phyloP scores from a whole-genome alignment of 805 yeast genomes.

The Wickerhamiella musiphila region DNA sequence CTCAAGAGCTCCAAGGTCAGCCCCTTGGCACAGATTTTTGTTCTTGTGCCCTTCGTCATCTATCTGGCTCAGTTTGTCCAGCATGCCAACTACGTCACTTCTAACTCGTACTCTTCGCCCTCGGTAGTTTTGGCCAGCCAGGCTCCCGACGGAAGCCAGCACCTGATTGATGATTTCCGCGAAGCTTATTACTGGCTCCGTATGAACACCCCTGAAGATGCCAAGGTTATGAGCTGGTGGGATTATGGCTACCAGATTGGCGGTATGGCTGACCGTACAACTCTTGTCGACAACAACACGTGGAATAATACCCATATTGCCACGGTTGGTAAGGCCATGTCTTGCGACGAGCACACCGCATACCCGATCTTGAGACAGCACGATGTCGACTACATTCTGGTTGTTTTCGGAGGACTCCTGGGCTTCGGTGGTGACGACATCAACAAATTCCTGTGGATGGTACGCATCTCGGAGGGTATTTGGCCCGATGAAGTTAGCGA shows the following conservation, averaged over 20 bases:
- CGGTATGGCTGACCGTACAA: constrained; percentile 99
- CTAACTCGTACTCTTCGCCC: constrained; percentile 91
- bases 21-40: constrained; percentile 40
- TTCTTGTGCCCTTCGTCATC: constrained; percentile 47
- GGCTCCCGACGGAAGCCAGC: constrained; percentile 69
- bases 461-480: constrained; percentile 92
- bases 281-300: constrained; percentile 94
- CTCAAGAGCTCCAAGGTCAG: constrained; percentile 9
- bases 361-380: constrained; percentile 77
- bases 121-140: constrained; percentile 83
- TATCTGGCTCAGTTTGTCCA: constrained; percentile 69
- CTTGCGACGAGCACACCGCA: constrained; percentile 71
- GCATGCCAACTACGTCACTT: constrained; percentile 96
- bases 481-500: constrained; percentile 98
- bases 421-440: constrained; percentile 95
- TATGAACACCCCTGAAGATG: constrained; percentile 93
- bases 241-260: constrained; percentile 99
- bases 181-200: constrained; percentile 98
- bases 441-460: constrained; percentile 97
- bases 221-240: constrained; percentile 98
- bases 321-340: constrained; percentile 96
- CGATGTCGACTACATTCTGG: constrained; percentile 87
- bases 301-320: constrained; percentile 99
- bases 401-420: constrained; percentile 83
- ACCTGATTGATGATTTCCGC: constrained; percentile 86